A percentile compares a stretch with the other conserved stretches of the same genome.
phyloP scores from a whole-genome alignment of 2,329 filamentous ascomycete genomes.

The Pseudocercospora cruenta region DNA sequence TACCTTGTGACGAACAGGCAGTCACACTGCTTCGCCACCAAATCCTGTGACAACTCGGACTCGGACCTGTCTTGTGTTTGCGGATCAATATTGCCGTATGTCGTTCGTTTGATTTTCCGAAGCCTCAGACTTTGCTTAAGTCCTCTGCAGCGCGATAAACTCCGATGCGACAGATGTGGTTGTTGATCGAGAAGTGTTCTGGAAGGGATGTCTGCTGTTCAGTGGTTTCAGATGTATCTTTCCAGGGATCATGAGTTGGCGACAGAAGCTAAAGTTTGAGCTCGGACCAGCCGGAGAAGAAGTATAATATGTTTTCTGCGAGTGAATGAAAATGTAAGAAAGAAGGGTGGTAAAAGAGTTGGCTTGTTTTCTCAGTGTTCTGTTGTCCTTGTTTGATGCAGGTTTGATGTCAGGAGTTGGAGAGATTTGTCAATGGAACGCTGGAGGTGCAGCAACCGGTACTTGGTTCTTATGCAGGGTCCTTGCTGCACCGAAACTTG shows the following conservation, averaged over 20 bases:
- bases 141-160: background rate
- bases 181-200: background rate
- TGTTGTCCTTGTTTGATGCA: conserved; percentile 7
- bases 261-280: background rate
- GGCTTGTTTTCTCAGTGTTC: background rate
- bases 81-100: background rate
- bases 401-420: conserved; percentile 7
- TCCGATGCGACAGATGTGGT: background rate
- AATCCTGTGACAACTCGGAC: background rate
- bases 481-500: background rate
- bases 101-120: background rate
- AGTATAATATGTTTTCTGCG: background rate
- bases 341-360: background rate
- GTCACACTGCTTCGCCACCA: background rate
- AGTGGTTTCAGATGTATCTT: background rate
- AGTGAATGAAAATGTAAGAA: background rate
- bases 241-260: background rate
- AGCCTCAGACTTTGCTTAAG: background rate
- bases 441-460: conserved; percentile 4
- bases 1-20: background rate
- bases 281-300: conserved; percentile 1
- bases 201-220: background rate
- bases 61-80: background rate
- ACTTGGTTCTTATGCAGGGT: conserved; percentile 6
- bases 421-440: conserved; percentile 14